Evolutionary conservation across 306 rosid genomes (phyloP), one percentile per base, ranked within the genome.

Genomic region (Rosa chinensis): DNA sequence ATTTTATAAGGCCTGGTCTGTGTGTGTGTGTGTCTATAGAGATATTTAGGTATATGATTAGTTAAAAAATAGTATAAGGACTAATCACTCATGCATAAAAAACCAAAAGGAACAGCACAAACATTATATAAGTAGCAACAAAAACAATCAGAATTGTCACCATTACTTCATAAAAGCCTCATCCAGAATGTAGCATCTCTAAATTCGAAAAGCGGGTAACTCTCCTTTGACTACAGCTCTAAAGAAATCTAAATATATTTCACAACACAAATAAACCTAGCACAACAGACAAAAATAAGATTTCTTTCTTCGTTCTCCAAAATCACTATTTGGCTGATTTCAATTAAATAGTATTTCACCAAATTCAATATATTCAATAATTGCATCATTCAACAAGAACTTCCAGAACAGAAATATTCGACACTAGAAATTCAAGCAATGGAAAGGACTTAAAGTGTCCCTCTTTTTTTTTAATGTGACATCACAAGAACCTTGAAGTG

Each of bases 211-310:
- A 4, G 35, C 28, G 43, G 77, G 35, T 48, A 35, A 59, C 32
- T 70, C 70, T 70, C 32, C 49, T 70, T 47, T 35, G 49, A 49
- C 25, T 52, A 59, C 77, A 28, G 18, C 78, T 66, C 45, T 5
- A 11, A 59, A 21, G 2, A 48, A 48, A 79, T 58, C 7, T 20
- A 79, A 2, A 70, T 48, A 32, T 7, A 49, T 12, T 23, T 47
- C 73, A 77, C 4, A 66, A 40, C 32, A 56, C 68, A 21, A 21
- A 45, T 12, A 17, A 37, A 52, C 23, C 63, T 5, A 16, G n/a
- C 45, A n/a, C 55, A 44, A 45, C 12, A 6, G 3, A 70, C 12
- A n/a, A 40, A 12, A 45, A 21, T n/a, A 10, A 10, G 64, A 13
- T 6, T 73, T 52, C 37, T 17, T 55, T 73, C 66, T 35, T 73